These are phyloP conservation scores for Spinellus fusiger DNA, from an alignment of 192 early-diverging fungal genomes.

Conservation along the genomic window DNA sequence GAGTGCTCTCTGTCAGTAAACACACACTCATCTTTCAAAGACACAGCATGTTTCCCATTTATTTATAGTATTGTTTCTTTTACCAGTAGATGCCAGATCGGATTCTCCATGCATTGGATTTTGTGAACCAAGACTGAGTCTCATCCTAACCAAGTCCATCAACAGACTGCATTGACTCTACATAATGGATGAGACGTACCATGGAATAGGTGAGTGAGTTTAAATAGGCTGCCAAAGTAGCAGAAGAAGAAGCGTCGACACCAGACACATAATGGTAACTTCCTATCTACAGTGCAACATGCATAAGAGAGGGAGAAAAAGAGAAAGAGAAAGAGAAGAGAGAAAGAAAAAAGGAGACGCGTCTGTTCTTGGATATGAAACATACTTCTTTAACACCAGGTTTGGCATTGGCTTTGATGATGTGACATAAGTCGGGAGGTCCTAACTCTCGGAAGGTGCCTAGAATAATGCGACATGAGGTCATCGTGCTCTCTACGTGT, in stretches of 20 bases:
- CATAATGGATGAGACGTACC: conserved; percentile 31
- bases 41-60: not conserved
- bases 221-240: conserved; percentile 94
- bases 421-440: conserved; percentile 95
- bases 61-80: not conserved
- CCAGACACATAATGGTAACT: conserved; percentile 77
- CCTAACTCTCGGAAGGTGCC: conserved; percentile 88
- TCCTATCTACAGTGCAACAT: conserved; percentile 59
- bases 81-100: conserved; percentile 63
- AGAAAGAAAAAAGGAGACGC: conserved; percentile 1
- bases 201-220: conserved; percentile 92
- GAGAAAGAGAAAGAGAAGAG: not conserved
- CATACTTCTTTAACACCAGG: conserved; percentile 69
- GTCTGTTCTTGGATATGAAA: not conserved
- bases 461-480: conserved; percentile 18
- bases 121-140: conserved; percentile 59
- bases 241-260: conserved; percentile 87
- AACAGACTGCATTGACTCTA: not conserved
- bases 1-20: not conserved
- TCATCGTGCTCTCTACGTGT: not conserved
- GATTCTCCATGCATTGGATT: conserved; percentile 56
- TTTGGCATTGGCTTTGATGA: conserved; percentile 88
- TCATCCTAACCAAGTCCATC: conserved; percentile 40
- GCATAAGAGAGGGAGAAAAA: not conserved
- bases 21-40: not conserved